Evolutionary conservation across 306 rosid genomes (phyloP), one percentile per base, ranked within the genome.

Genomic region (Alnus glutinosa): DNA sequence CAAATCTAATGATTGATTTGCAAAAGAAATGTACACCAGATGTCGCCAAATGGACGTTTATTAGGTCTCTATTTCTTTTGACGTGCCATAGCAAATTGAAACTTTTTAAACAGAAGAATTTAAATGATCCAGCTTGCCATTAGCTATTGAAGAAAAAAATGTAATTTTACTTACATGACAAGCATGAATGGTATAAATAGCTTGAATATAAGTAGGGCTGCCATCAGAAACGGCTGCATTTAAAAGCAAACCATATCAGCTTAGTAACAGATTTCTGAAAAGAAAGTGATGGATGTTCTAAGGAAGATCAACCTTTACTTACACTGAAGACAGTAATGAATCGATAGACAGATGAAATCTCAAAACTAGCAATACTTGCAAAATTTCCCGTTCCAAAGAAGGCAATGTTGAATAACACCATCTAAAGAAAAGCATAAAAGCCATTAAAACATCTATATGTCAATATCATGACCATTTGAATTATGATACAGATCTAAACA

Each of bases 331-430:
- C 78, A 39, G 98, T 93, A 68, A 93, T 90, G 89, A 93, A 93
- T 69, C 95, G 89, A 83, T 93, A 93, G 75, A 93, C 98, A 4
- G 98, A 93, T 66, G 98, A 93, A 76, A 93, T 93, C 91, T 93
- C 97, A 51, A 93, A 93, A 81, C 98, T 93, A 63, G 98, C 97
- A 57, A 93, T 93, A 79, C 98, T 91, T 61, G 98, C 98, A 64
- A 93, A 93, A 58, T 93, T 93, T 70, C 98, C 98, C 23, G 97
- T 93, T 82, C 97, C 98, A 74, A 93, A 93, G 88, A 93, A 93
- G 52, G 98, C 94, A 55, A 93, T 88, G 67, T 93, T 93, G 82
- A 93, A 91, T 57, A 93, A 82, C 79, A 93, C 92, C 92, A 90
- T 79, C 98, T 93, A 84, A 80, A 44, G 83, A 81, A 87, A 28